Evolutionary conservation across 2,329 filamentous ascomycete species (phyloP).

Genomic region (Domatiomyces catenatus): DNA sequence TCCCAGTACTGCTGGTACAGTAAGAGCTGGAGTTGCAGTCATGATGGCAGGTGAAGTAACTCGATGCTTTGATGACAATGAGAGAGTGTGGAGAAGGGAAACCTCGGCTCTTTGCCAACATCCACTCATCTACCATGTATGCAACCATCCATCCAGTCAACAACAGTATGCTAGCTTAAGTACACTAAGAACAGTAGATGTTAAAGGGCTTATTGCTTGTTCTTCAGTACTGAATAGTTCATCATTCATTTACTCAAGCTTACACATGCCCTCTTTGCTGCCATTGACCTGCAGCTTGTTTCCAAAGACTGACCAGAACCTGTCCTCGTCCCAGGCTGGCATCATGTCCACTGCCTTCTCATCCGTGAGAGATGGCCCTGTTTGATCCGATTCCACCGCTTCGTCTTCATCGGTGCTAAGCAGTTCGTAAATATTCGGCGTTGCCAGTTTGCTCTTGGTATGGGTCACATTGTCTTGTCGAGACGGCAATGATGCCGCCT

Average conservation of each 20-base stretch:
- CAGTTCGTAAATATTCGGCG: slow-evolving; percentile 9
- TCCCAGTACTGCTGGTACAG: neutral
- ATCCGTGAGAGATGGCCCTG: neutral
- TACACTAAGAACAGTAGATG: no score
- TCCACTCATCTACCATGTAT: no score
- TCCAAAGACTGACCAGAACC: slow-evolving; percentile 44
- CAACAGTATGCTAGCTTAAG: no score
- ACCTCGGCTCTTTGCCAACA: neutral
- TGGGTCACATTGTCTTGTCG: neutral
- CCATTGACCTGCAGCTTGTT: slow-evolving; percentile 48
- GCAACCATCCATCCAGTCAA: no score
- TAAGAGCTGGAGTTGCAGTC: neutral
- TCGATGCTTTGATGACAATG: neutral
- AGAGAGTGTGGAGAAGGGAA: neutral
- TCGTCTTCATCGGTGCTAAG: slow-evolving; percentile 3
- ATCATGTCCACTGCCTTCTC: slow-evolving; percentile 26
- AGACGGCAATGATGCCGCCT: neutral
- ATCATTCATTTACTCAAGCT: slow-evolving; percentile 1
- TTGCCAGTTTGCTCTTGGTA: neutral
- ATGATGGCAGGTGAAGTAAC: neutral
- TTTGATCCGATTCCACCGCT: slow-evolving; percentile 1
- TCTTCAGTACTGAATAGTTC: no score
- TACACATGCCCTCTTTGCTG: slow-evolving; percentile 37
- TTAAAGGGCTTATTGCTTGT: no score
- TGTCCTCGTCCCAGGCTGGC: slow-evolving; percentile 28